These are phyloP conservation scores for Tremella fuciformis DNA, from an alignment of 768 basidiomycete species.

Conservation along the genomic window DNA sequence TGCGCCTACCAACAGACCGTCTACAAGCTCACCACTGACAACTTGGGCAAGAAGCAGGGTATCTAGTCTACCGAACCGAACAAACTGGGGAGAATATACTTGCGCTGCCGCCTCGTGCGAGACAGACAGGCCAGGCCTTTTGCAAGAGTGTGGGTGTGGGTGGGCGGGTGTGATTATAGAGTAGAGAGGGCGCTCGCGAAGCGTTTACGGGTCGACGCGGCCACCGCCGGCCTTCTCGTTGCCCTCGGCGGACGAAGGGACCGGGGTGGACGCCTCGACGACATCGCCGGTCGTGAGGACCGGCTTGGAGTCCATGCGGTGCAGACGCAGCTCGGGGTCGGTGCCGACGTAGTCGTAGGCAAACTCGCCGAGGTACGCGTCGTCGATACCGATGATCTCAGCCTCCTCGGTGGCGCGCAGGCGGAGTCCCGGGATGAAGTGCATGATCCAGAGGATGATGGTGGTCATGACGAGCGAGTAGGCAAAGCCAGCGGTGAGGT, in stretches of 20 bases:
- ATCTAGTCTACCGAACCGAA: too few species aligned
- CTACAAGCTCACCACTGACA: too few species aligned
- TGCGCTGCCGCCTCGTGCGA: too few species aligned
- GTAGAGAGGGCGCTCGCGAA: too few species aligned
- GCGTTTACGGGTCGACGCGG: constrained; percentile 36
- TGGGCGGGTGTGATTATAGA: not conserved
- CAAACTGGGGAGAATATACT: too few species aligned
- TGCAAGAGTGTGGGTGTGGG: not conserved
- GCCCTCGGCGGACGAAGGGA: constrained; percentile 18
- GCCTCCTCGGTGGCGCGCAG: constrained; percentile 49
- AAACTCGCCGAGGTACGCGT: constrained; percentile 73
- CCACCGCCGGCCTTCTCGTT: constrained; percentile 38
- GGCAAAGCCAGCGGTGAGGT: constrained; percentile 30
- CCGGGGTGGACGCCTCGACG: constrained; percentile 15
- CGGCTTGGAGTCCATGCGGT: constrained; percentile 43
- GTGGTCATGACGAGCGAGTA: constrained; percentile 49
- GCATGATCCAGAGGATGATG: constrained; percentile 49
- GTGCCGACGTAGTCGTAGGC: constrained; percentile 59
- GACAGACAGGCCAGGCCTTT: not conserved
- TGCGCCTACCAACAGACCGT: too few species aligned
- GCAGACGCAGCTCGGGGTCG: constrained; percentile 58
- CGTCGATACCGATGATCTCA: constrained; percentile 53
- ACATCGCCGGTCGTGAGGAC: constrained; percentile 30
- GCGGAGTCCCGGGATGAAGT: constrained; percentile 53
- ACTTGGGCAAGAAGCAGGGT: too few species aligned